Base-by-base conservation (phyloP, 2,329 filamentous ascomycete species). In the Fusarium hainanense region DNA sequence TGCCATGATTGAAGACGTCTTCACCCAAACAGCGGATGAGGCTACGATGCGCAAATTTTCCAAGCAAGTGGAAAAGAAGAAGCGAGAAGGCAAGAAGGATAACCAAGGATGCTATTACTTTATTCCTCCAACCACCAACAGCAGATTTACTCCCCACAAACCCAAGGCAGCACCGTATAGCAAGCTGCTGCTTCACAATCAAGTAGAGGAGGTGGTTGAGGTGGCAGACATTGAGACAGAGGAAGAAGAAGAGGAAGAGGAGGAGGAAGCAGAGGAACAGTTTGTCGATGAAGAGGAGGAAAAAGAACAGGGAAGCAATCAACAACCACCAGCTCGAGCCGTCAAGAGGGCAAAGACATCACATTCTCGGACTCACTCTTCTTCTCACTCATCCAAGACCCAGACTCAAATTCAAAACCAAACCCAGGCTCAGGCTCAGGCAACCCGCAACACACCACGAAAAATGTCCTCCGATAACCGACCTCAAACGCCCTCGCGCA, bases 1-100 rank as follows among this genome's bases (percentile, higher is more conserved):
- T 61, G 78, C 81, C 66, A 85, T 90, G 82, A 79, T 90, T 47
- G 85, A 88, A 76, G 83, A 86, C 63, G 82, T 90, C 46, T 89
- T 85, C 76, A 81, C 82, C 69, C 86, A 89, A 73, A 86, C 83
- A 20, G 87, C 88, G n/a, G 84, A 85, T 68, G 74, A 78, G 40
- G 82, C 84, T 40, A 85, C 87, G 3, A 75, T 85, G 54, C 77
- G 82, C 41, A 81, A 86, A 66, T 90, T 90, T 74, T 79, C 79
- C 50, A 79, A 78, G 41, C 82, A 87, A 44, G 75, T 90, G 51
- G 79, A 82, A 71, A 77, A 82, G 60, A 87, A 85, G 79, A 90
- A 90, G 77, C 83, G 80, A 63, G 84, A 89, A 69, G 88, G 86
- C 56, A 85, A 85, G 72, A 84, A 83, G 72, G 82, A 85, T 70